A percentile compares a stretch with the other conserved stretches of the same genome.
Evolutionary conservation across 345 rosid species (phyloP).

Genomic region (Acer saccharum): DNA sequence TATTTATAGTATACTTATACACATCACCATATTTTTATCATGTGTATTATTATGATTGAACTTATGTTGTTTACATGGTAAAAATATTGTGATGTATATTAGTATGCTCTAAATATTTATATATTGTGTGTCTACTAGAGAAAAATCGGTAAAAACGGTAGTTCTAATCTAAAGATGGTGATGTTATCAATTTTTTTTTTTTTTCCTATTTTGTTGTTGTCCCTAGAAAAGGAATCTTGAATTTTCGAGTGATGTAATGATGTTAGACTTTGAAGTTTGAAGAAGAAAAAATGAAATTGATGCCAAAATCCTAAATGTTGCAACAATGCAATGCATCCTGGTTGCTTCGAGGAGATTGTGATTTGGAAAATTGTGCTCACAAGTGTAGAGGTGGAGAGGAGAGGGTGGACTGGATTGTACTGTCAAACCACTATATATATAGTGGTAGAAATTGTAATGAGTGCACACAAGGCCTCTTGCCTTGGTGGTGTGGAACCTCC

Average conservation of each 20-base stretch:
- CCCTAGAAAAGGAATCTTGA: not conserved
- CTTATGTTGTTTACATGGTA: too few relatives aligned
- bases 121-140: too few relatives aligned
- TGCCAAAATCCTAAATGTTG: too few relatives aligned
- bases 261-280: not conserved
- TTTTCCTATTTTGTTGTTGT: not conserved
- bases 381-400: not conserved
- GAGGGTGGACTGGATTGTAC: not conserved
- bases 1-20: too few relatives aligned
- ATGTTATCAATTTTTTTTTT: not conserved
- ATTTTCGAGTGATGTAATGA: not conserved
- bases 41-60: too few relatives aligned
- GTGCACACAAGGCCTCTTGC: too few relatives aligned
- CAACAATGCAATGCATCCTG: not conserved
- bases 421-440: too few relatives aligned
- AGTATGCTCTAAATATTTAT: too few relatives aligned
- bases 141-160: not conserved
- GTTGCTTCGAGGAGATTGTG: not conserved
- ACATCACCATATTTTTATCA: too few relatives aligned
- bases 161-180: not conserved
- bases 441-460: not conserved
- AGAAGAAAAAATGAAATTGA: not conserved
- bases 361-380: not conserved
- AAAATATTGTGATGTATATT: too few relatives aligned
- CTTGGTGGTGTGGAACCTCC: too few relatives aligned